A percentile compares a stretch with the other conserved stretches of the same genome.
Conservation (phyloP, 2,329 filamentous ascomycete genomes). For the Didymosphaeria variabile region DNA sequence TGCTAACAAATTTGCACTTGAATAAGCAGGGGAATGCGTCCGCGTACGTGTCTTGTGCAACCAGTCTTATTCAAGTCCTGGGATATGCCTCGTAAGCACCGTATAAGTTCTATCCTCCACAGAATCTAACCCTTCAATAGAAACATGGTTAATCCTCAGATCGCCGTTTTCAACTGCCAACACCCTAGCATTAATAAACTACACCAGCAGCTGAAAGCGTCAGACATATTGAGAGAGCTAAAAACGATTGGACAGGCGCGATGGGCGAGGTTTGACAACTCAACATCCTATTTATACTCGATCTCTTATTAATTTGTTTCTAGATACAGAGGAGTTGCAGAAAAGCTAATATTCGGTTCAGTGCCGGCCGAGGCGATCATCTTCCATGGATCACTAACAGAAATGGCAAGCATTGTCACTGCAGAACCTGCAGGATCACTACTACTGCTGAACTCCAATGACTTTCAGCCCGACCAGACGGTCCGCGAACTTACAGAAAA, state of each 20-base stretch:
- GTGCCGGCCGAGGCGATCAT: background rate
- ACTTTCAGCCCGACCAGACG: background rate
- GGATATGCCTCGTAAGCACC: background rate
- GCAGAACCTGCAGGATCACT: background rate
- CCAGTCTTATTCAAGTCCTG: background rate
- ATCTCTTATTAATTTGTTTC: background rate
- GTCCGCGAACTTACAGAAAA: background rate
- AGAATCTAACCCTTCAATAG: background rate
- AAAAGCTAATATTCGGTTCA: background rate
- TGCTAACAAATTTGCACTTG: background rate
- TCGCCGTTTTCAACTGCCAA: background rate
- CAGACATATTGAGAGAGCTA: background rate
- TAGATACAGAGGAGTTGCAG: background rate
- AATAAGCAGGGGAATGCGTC: background rate
- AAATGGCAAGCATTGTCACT: background rate
- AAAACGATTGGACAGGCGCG: background rate
- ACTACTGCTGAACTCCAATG: background rate
- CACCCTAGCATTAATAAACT: background rate
- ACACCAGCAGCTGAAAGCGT: background rate
- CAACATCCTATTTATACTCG: background rate
- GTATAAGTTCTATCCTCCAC: background rate
- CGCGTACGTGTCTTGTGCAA: background rate
- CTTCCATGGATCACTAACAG: background rate
- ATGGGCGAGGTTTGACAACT: slow-evolving; percentile 8
- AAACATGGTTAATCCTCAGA: background rate